These are phyloP conservation scores for Pythium aristosporum DNA, from an alignment of 352 stramenopile genomes.

Conservation along the genomic window DNA sequence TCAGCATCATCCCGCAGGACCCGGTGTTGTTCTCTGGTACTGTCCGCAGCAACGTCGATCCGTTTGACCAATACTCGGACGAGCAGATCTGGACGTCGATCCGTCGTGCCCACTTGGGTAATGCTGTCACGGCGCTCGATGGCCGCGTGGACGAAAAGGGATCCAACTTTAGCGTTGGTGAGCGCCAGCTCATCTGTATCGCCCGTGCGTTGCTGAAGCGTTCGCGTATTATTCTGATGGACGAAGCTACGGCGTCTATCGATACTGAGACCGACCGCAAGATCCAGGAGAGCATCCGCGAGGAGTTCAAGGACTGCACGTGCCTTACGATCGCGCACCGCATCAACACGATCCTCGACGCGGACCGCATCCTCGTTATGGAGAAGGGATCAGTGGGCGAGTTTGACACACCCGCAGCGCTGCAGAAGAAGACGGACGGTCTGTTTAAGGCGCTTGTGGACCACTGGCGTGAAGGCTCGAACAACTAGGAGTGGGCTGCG, in stretches of 20 bases:
- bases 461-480: slow-evolving; percentile 65
- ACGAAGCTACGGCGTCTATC: slow-evolving; percentile 96
- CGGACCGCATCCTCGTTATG: slow-evolving; percentile 95
- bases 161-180: slow-evolving; percentile 93
- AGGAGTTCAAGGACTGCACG: slow-evolving; percentile 79
- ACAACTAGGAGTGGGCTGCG: slow-evolving; percentile 4
- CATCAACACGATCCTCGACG: slow-evolving; percentile 96
- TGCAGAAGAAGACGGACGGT: slow-evolving; percentile 64
- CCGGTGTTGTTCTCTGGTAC: slow-evolving; percentile 91
- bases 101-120: slow-evolving; percentile 32
- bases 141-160: slow-evolving; percentile 86
- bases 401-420: slow-evolving; percentile 88
- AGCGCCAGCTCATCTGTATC: slow-evolving; percentile 94
- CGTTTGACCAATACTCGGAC: slow-evolving; percentile 72
- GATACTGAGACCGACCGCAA: slow-evolving; percentile 88
- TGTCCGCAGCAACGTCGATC: slow-evolving; percentile 89
- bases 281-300: slow-evolving; percentile 70
- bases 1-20: slow-evolving; percentile 79
- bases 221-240: slow-evolving; percentile 94
- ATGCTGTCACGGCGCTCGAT: slow-evolving; percentile 62
- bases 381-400: slow-evolving; percentile 92
- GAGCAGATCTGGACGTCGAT: slow-evolving; percentile 44
- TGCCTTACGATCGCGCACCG: slow-evolving; percentile 96
- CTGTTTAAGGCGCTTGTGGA: slow-evolving; percentile 76
- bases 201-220: slow-evolving; percentile 90